phyloP scores from a whole-genome alignment of 768 basidiomycete genomes.

The Tulasnella sp. region DNA sequence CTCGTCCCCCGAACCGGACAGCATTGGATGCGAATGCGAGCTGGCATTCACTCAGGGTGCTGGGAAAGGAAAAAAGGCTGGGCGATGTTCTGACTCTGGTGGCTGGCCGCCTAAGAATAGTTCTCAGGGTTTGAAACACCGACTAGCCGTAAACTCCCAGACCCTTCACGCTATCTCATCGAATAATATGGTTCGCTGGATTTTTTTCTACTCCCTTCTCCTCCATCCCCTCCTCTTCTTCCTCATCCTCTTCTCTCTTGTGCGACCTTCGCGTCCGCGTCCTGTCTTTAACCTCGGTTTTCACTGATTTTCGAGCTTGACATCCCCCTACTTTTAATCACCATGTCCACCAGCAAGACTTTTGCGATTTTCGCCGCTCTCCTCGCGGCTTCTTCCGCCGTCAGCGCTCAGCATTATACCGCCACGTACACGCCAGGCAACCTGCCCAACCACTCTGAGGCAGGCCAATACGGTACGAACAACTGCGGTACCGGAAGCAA shows the following conservation, averaged over 20 bases:
- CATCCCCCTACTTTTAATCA: neutral
- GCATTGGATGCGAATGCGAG: neutral
- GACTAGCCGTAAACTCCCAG: neutral
- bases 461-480: neutral
- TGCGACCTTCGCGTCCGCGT: neutral
- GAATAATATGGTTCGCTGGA: neutral
- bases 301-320: neutral
- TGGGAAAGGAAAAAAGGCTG: neutral
- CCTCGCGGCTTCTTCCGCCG: neutral
- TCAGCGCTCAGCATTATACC: neutral
- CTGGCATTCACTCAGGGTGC: neutral
- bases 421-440: slow-evolving; percentile 3
- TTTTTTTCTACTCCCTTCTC: neutral
- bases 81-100: neutral
- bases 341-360: neutral
- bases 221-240: neutral
- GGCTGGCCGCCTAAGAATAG: neutral
- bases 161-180: neutral
- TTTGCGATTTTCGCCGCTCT: neutral
- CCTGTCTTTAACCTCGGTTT: neutral
- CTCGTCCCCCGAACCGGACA: neutral
- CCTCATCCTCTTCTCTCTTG: neutral
- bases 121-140: neutral
- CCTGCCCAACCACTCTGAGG: neutral
- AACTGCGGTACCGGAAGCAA: slow-evolving; percentile 46